Evolutionary conservation across 1,284 basidiomycete genomes (phyloP).

Genomic region (Leccinum pachyderme): DNA sequence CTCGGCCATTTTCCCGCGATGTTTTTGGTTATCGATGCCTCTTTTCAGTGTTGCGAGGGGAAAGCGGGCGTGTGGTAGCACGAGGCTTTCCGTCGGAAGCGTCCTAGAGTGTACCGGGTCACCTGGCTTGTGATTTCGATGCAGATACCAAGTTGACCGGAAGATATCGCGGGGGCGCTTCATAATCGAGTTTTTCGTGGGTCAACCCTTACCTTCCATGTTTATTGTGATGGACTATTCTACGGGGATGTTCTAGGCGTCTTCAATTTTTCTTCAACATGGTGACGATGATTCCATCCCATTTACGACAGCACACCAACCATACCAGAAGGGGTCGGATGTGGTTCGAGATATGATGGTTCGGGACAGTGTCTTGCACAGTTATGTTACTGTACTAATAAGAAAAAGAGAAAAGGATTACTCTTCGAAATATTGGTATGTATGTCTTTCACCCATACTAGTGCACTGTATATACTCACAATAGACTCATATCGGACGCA

Average conservation of each 20-base stretch:
- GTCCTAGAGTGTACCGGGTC: slow-evolving; percentile 4
- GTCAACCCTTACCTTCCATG: background rate
- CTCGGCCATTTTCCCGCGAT: background rate
- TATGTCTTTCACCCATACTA: too few relatives aligned
- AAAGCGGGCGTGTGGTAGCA: slow-evolving; percentile 2
- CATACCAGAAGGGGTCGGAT: background rate
- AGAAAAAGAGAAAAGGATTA: too few relatives aligned
- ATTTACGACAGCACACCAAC: background rate
- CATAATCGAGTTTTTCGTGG: background rate
- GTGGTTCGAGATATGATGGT: background rate
- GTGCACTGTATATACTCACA: too few relatives aligned
- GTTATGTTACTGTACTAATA: too few relatives aligned
- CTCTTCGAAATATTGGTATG: too few relatives aligned
- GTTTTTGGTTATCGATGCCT: background rate
- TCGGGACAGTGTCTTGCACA: background rate
- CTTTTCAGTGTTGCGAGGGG: slow-evolving; percentile 1
- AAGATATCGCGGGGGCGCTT: background rate
- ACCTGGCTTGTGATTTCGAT: background rate
- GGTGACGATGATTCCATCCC: background rate
- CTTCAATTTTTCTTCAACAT: background rate
- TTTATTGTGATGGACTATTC: background rate
- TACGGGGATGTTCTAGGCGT: background rate
- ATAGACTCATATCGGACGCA: too few relatives aligned
- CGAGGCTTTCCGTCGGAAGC: slow-evolving; percentile 1
- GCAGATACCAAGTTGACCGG: background rate